Evolutionary conservation across 2,329 filamentous ascomycete species (phyloP).

Genomic region (Fusarium sarcochroum): DNA sequence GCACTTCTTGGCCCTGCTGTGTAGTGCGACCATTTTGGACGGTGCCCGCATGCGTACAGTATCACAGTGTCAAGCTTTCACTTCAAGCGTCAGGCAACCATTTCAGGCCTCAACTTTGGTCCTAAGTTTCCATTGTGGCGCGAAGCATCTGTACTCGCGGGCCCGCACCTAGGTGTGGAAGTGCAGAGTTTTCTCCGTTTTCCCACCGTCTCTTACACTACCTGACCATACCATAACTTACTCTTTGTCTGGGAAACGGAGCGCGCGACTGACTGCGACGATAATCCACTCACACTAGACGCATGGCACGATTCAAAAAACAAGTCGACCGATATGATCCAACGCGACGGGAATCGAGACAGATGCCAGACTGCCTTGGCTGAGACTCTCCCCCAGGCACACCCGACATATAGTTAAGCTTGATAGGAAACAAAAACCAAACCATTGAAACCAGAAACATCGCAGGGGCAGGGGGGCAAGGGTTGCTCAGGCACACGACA

Average conservation of each 20-base stretch:
- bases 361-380: neutral
- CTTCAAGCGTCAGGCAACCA: conserved; percentile 30
- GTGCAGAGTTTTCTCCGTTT: conserved; percentile 46
- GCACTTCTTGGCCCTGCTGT: conserved; percentile 16
- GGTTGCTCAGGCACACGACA: conserved; percentile 39
- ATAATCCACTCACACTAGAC: conserved; percentile 35
- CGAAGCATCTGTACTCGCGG: conserved; percentile 29
- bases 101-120: conserved; percentile 5
- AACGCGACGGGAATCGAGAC: neutral
- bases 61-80: conserved; percentile 14
- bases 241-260: conserved; percentile 30
- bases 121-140: conserved; percentile 24
- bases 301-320: conserved; percentile 12
- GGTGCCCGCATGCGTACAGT: conserved; percentile 39
- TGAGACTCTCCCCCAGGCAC: neutral
- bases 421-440: neutral
- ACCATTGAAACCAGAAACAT: conserved; percentile 10
- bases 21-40: conserved; percentile 37
- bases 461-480: neutral
- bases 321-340: conserved; percentile 13
- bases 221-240: neutral
- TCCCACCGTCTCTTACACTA: conserved; percentile 22
- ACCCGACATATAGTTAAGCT: too few relatives aligned
- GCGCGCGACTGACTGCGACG: conserved; percentile 15
- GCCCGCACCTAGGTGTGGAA: conserved; percentile 2